Evolutionary conservation across 2,329 filamentous ascomycete species (phyloP).

Genomic region (Chaetomium sp.): DNA sequence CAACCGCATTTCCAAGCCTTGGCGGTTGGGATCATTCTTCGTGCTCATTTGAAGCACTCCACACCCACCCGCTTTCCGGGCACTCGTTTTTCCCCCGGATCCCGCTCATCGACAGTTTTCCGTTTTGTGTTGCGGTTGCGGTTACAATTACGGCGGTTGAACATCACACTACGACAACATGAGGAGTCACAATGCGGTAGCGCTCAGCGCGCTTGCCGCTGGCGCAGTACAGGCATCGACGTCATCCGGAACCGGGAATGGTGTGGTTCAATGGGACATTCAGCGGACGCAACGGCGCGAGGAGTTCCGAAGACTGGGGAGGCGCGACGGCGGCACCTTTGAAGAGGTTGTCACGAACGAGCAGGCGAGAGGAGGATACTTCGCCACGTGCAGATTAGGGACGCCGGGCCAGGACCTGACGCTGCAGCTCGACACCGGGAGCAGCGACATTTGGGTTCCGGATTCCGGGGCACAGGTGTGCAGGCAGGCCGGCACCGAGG

Average conservation of each 20-base stretch:
- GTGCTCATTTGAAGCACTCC: no score
- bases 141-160: not conserved
- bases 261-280: slow-evolving; percentile 45
- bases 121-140: not conserved
- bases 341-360: slow-evolving; percentile 41
- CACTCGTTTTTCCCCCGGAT: no score
- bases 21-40: not conserved
- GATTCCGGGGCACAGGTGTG: slow-evolving; percentile 13
- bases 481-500: slow-evolving; percentile 2
- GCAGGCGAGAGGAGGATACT: slow-evolving; percentile 44
- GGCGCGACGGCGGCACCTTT: slow-evolving; percentile 34
- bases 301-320: slow-evolving; percentile 24
- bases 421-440: slow-evolving; percentile 58
- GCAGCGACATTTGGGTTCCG: slow-evolving; percentile 59
- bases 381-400: slow-evolving; percentile 50
- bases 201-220: slow-evolving; percentile 22
- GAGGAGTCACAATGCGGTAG: slow-evolving; percentile 20
- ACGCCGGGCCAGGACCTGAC: slow-evolving; percentile 51
- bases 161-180: slow-evolving; percentile 13
- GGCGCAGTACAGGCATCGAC: slow-evolving; percentile 18
- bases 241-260: slow-evolving; percentile 6
- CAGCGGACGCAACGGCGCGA: slow-evolving; percentile 29
- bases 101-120: not conserved
- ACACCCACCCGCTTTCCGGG: no score
- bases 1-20: not conserved